A percentile compares a stretch with the other conserved stretches of the same genome.
Conservation (phyloP, 805 yeast species). For the Suhomyces faveliae region DNA sequence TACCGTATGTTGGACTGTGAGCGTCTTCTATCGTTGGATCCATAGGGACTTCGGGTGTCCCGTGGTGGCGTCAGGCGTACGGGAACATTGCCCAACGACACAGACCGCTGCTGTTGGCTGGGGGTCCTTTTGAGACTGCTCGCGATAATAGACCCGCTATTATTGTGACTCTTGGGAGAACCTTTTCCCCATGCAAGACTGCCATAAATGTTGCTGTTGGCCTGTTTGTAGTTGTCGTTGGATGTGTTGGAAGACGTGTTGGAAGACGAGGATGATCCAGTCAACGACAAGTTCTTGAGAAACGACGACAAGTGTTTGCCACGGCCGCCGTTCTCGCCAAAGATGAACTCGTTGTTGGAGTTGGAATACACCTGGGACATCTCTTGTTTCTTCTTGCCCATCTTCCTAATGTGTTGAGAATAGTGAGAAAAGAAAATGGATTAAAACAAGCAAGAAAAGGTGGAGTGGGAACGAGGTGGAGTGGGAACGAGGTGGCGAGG, state of each 20-base stretch:
- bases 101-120: conserved; percentile 16
- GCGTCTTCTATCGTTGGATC: neutral
- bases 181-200: conserved; percentile 24
- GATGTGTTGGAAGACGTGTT: conserved; percentile 7
- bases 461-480: neutral
- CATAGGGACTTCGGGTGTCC: neutral
- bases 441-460: neutral
- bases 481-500: neutral
- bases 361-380: conserved; percentile 43
- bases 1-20: conserved; percentile 32
- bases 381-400: conserved; percentile 45
- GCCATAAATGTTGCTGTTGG: conserved; percentile 41
- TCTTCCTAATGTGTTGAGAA: conserved; percentile 11
- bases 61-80: conserved; percentile 5
- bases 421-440: neutral
- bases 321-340: conserved; percentile 67
- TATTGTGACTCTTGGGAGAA: conserved; percentile 3
- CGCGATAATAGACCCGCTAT: conserved; percentile 14
- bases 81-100: conserved; percentile 16
- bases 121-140: conserved; percentile 12
- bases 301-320: conserved; percentile 58
- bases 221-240: conserved; percentile 18
- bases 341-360: conserved; percentile 55
- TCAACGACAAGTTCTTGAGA: conserved; percentile 43
- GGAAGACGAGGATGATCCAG: conserved; percentile 23